phyloP scores from a whole-genome alignment of 768 basidiomycete species.

The Suillus subalutaceus region DNA sequence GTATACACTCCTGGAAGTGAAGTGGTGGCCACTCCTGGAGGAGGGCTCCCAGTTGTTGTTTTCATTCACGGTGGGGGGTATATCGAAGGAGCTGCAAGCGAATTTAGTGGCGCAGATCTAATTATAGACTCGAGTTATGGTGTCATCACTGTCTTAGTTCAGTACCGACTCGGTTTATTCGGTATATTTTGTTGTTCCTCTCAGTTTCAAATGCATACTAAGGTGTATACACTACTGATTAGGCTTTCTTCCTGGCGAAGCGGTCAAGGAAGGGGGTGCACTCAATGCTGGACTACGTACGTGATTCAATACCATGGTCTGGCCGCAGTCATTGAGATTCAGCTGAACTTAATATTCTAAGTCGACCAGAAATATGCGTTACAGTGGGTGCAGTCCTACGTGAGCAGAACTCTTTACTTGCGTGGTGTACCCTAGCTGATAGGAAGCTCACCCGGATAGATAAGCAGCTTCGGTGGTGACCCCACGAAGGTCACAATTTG shows the following conservation, averaged over 20 bases:
- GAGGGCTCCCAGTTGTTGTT: constrained; percentile 34
- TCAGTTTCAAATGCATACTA: neutral
- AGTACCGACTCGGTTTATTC: constrained; percentile 39
- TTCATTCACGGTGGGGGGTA: constrained; percentile 43
- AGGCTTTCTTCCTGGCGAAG: constrained; percentile 48
- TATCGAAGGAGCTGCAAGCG: constrained; percentile 17
- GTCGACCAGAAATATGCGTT: constrained; percentile 41
- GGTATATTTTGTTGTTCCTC: constrained; percentile 15
- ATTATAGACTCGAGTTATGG: constrained; percentile 27
- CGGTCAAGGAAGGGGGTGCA: constrained; percentile 44
- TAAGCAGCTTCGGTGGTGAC: constrained; percentile 37
- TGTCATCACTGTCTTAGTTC: constrained; percentile 33
- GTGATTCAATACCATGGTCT: constrained; percentile 17
- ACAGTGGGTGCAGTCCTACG: constrained; percentile 39
- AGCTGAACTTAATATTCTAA: constrained; percentile 12
- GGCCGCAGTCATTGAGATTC: neutral
- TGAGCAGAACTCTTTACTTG: constrained; percentile 13
- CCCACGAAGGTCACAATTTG: constrained; percentile 35
- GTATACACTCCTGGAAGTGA: constrained; percentile 31
- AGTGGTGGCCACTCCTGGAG: constrained; percentile 2
- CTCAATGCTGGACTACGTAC: constrained; percentile 52
- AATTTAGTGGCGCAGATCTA: constrained; percentile 27
- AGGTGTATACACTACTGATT: neutral
- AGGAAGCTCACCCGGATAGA: constrained; percentile 19
- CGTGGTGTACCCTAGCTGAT: neutral